phyloP scores from a whole-genome alignment of 1,284 basidiomycete species.

The Heliocybe sulcata region DNA sequence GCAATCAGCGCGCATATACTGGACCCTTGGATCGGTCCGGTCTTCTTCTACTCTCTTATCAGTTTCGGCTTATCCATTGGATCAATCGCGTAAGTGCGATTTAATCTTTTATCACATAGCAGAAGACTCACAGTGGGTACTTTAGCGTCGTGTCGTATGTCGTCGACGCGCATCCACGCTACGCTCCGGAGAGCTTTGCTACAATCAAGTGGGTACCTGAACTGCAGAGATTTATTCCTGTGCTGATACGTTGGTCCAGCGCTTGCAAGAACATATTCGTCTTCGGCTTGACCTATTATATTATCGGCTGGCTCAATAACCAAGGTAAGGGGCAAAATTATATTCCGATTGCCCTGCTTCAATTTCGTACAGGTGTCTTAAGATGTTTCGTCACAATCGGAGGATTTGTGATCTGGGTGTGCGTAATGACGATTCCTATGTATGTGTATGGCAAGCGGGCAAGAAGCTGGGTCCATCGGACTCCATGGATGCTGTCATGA shows the following conservation, averaged over 20 bases:
- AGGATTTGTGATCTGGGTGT: slow-evolving; percentile 9
- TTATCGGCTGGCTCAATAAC: slow-evolving; percentile 4
- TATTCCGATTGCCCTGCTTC: neutral
- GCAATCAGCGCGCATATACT: slow-evolving; percentile 9
- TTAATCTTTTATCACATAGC: neutral
- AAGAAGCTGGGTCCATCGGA: slow-evolving; percentile 13
- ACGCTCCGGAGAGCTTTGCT: slow-evolving; percentile 8
- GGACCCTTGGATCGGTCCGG: slow-evolving; percentile 7
- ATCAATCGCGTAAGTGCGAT: slow-evolving; percentile 4
- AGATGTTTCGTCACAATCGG: slow-evolving; percentile 11
- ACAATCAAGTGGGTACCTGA: slow-evolving; percentile 6
- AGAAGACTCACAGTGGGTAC: neutral
- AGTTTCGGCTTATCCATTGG: slow-evolving; percentile 7
- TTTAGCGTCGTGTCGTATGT: slow-evolving; percentile 8
- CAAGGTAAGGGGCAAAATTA: slow-evolving; percentile 7
- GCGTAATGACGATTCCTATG: slow-evolving; percentile 12
- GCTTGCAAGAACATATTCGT: slow-evolving; percentile 9
- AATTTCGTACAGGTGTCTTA: slow-evolving; percentile 7
- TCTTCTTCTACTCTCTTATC: slow-evolving; percentile 6
- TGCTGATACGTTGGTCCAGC: neutral
- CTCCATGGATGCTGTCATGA: slow-evolving; percentile 13
- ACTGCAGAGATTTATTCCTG: neutral
- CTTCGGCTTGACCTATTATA: slow-evolving; percentile 7
- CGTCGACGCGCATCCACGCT: slow-evolving; percentile 7
- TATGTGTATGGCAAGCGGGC: slow-evolving; percentile 13